Evolutionary conservation across 345 rosid species (phyloP), one percentile per base, ranked within the genome.

Genomic region (Aurinia saxatilis): DNA sequence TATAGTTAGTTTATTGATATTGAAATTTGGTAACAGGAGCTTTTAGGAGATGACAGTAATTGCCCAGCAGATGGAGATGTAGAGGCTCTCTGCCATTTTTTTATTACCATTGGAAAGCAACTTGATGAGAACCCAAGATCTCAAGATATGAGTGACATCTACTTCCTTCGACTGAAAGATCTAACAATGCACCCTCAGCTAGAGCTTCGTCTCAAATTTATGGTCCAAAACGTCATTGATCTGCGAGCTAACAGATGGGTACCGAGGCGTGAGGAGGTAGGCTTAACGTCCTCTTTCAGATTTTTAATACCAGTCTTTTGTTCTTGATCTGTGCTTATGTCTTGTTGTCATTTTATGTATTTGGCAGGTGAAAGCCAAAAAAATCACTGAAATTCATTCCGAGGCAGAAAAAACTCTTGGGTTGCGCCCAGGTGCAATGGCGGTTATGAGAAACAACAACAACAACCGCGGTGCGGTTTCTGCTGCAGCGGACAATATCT

Each of bases 211-310:
- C 68, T 91, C 64, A 81, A 83, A 73, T 91, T 91, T 75, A 78
- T 83, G 96, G 82, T 91, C 42, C 77, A 81, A 23, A 79, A 82
- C 67, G 87, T 84, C 56, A 80, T 91, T 75, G 98, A 91, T 52
- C 73, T 80, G 48, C 90, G 98, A 31, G 18, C 77, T 17, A 82
- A 78, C 73, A 83, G 76, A 25, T 91, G 98, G 98, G 81, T 91
- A 69, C 98, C 91, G 4, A 80, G 98, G 63, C 91, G 98, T n/a
- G 98, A 88, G 76, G 95, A 91, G 98, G 98, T 88, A 66, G 18
- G 56, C 35, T 47, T 35, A 35, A 34, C 16, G 10, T 41, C 41
- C 19, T n/a, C 11, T 34, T 14, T 39, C 21, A 29, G 2, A 3
- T 13, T 50, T 18, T 17, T 15, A 5, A 7, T 35, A 29, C 14